These are phyloP conservation scores for Clonostachys rhizophaga DNA, from an alignment of 2,329 filamentous ascomycete species.

Conservation along the genomic window DNA sequence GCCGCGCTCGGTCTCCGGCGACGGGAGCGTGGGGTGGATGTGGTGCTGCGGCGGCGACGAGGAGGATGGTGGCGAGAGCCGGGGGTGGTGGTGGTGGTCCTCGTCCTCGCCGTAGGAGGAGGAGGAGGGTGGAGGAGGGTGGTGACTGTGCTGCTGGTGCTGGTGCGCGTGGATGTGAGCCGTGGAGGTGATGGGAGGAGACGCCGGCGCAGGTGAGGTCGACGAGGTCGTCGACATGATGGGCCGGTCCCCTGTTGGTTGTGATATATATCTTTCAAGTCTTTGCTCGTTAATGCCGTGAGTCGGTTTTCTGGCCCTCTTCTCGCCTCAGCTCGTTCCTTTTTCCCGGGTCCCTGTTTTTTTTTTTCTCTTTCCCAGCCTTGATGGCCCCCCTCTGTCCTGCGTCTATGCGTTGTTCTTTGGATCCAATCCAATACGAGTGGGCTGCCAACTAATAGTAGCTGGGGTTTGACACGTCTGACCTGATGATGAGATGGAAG, in stretches of 20 bases:
- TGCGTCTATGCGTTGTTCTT: no score
- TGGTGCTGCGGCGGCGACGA: conserved; percentile 1
- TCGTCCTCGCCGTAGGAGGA: conserved; percentile 1
- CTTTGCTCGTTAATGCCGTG: no score
- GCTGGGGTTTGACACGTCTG: no score
- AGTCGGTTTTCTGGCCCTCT: no score
- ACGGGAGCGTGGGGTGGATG: conserved; percentile 27
- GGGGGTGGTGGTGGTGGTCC: conserved; percentile 2
- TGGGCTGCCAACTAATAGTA: no score
- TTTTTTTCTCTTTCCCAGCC: no score
- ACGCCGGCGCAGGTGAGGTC: background rate
- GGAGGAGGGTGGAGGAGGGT: conserved; percentile 1
- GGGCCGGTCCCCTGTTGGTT: background rate
- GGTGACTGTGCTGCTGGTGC: background rate
- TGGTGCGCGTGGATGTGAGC: conserved; percentile 1
- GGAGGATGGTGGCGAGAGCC: background rate
- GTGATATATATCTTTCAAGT: background rate
- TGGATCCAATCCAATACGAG: no score
- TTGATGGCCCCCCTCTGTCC: no score
- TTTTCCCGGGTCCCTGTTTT: no score
- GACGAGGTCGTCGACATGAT: background rate
- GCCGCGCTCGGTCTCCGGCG: conserved; percentile 36
- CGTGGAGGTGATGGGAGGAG: background rate
- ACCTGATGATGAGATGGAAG: no score
- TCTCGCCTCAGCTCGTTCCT: no score